Conservation (phyloP, 2,329 filamentous ascomycete species). For the Pseudogymnoascus sp. region DNA sequence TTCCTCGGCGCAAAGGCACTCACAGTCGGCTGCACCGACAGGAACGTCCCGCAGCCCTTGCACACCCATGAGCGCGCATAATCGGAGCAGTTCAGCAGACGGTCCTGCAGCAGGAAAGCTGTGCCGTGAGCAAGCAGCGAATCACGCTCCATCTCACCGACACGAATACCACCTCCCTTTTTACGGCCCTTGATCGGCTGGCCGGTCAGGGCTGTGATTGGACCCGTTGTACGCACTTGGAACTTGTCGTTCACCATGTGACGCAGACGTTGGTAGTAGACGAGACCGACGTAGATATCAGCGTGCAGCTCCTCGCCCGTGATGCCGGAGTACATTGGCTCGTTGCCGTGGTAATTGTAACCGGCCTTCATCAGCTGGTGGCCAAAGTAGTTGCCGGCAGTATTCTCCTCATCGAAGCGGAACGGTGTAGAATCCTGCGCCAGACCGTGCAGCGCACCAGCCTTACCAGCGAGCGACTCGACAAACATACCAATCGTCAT, state of each 20-base stretch:
- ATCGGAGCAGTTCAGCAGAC: slow-evolving; percentile 94
- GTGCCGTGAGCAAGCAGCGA: slow-evolving; percentile 91
- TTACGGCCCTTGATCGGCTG: slow-evolving; percentile 97
- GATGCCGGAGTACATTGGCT: slow-evolving; percentile 97
- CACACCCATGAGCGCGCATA: slow-evolving; percentile 88
- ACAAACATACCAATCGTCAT: slow-evolving; percentile 99
- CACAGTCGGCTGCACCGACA: slow-evolving; percentile 77
- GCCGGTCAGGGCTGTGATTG: slow-evolving; percentile 81
- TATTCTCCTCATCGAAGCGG: slow-evolving; percentile 86
- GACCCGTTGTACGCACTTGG: slow-evolving; percentile 93
- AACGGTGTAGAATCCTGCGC: slow-evolving; percentile 95
- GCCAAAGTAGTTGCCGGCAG: slow-evolving; percentile 89
- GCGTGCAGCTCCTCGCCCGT: slow-evolving; percentile 89
- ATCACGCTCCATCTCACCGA: slow-evolving; percentile 98
- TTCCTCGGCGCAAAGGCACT: slow-evolving; percentile 59
- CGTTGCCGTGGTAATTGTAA: slow-evolving; percentile 97
- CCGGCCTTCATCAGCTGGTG: slow-evolving; percentile 92
- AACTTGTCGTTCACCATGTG: slow-evolving; percentile 99
- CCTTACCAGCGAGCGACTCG: slow-evolving; percentile 92
- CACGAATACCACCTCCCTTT: slow-evolving; percentile 95
- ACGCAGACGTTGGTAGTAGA: slow-evolving; percentile 95
- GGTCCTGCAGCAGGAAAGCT: slow-evolving; percentile 89
- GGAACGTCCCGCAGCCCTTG: slow-evolving; percentile 80
- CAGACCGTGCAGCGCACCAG: slow-evolving; percentile 88
- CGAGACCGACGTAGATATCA: slow-evolving; percentile 93